Base-by-base conservation (phyloP, 352 stramenopile species). In the Pythium aristosporum region DNA sequence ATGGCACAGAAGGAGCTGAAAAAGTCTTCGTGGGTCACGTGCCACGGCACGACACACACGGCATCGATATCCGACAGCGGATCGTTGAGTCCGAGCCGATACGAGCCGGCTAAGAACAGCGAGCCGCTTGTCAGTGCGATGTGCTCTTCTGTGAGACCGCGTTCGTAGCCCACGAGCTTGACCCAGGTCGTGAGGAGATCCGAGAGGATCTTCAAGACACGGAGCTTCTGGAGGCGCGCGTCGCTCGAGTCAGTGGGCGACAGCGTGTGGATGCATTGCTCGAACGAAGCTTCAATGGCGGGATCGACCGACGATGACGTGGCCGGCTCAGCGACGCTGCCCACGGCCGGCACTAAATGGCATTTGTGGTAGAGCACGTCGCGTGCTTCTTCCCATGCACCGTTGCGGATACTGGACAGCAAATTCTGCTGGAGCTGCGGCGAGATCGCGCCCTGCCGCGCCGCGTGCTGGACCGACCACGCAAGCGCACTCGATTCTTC, bases 1-100 rank as follows among this genome's bases (percentile, higher is more conserved):
- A 87, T 37, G 23, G 67, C 56, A 68, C 75, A 83, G 54, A 96
- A 94, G 21, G 78, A 91, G 16, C 73, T 67, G 51, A 97, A 97
- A 57, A 97, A 97, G 50, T 96, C 87, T 42, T 91, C 80, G 10
- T 88, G 78, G 0, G 86, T 91, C 20, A 96, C 81, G 48, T 96
- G 84, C 52, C 75, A 90, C 13, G 88, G 88, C 13, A 80, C 82
- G 2, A 96, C 79, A 55, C 84, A 93, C 16, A 97, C 85, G 5
- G 84, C 78, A 72, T 92, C 86, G 50, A 94, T 96, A 61, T 95
- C 85, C 23, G 87, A 91, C 50, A 87, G 76, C 3, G 83, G 85
- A 37, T 92, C 87, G 56, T 96, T 79, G 51, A 96, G 66, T 8
- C 81, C 86, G 15, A 97, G 69, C 18, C 85, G 82, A 61, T 94